Evolutionary conservation across 768 basidiomycete genomes (phyloP).

Genomic region (Pleurotus giganteus): DNA sequence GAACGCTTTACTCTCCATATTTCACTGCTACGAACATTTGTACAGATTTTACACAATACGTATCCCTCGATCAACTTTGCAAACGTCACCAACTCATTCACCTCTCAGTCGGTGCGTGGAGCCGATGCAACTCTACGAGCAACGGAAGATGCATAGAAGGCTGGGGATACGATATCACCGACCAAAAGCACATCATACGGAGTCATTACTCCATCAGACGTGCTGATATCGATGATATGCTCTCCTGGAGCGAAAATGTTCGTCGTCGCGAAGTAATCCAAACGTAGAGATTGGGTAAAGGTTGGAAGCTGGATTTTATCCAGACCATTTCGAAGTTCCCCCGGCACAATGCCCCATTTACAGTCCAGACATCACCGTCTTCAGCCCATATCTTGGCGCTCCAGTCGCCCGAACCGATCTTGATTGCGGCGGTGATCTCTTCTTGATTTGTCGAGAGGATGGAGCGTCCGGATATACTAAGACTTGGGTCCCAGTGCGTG

Average conservation of each 20-base stretch:
- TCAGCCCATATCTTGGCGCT: not conserved
- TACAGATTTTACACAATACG: too few relatives aligned
- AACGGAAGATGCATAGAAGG: too few relatives aligned
- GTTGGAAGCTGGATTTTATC: not conserved
- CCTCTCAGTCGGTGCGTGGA: too few relatives aligned
- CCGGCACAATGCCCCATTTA: not conserved
- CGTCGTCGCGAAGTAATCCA: not conserved
- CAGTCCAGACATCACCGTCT: not conserved
- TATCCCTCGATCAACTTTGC: too few relatives aligned
- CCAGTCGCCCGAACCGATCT: not conserved
- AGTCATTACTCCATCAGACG: not conserved
- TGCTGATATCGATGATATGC: not conserved
- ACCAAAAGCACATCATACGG: not conserved
- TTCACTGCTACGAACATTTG: too few relatives aligned
- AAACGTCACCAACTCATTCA: too few relatives aligned
- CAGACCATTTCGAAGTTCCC: not conserved
- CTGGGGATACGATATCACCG: not conserved
- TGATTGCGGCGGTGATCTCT: not conserved
- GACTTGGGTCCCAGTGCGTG: not conserved
- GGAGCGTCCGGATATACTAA: not conserved
- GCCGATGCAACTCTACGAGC: too few relatives aligned
- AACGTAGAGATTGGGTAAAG: not conserved
- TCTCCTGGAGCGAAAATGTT: not conserved
- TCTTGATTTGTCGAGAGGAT: not conserved
- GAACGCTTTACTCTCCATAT: too few relatives aligned